Base-by-base conservation (phyloP, 768 basidiomycete species). In the Lactarius trivialis region DNA sequence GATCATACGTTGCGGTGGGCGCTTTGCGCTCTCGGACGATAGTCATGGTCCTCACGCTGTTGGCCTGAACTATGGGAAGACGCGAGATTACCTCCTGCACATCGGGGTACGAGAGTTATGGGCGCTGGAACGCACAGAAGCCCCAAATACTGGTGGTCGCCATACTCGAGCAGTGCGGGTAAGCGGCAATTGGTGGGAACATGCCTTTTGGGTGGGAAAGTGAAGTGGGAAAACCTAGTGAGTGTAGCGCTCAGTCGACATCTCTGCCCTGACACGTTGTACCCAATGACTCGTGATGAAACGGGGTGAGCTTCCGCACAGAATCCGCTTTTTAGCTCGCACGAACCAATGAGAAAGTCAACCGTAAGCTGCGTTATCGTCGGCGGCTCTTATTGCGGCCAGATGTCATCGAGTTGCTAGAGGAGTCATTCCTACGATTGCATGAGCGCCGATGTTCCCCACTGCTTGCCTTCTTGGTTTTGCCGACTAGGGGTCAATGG, bases 21-120 rank as follows among this genome's bases (percentile, higher is more conserved):
- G 84, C 26, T 83, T 97, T 65, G 82, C 87, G 21, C 79, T 99
- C 30, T 98, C 96, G 6, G 97, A 98, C 71, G 97, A 98, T 75
- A 95, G 94, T 56, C 97, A 99, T 69, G 93, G 92, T 0, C 89
- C 93, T 2, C 83, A 85, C 33, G 84, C 85, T 9, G 93, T 98
- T 58, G 94, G 93, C 0, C 77, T 93, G 61, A 93, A 98, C 73
- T 99, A 98, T 68, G 70, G 76, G 58, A 78, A 81, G 21, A 73
- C 89, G 64, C 77, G 76, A 52, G 77, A 78, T 12, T 98, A 98
- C 73, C 76, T 93, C 32, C 74, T 76, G 51, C 75, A 75, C 2
- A 70, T 81, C n/a, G 82, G 81, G 4, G 79, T 97, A 32, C 68
- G 74, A 11, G 83, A 89, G 61, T 69, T 91, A 4, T 91, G 86